Conservation (phyloP, 179 eudicot species). For the Monotropa hypopitys region DNA sequence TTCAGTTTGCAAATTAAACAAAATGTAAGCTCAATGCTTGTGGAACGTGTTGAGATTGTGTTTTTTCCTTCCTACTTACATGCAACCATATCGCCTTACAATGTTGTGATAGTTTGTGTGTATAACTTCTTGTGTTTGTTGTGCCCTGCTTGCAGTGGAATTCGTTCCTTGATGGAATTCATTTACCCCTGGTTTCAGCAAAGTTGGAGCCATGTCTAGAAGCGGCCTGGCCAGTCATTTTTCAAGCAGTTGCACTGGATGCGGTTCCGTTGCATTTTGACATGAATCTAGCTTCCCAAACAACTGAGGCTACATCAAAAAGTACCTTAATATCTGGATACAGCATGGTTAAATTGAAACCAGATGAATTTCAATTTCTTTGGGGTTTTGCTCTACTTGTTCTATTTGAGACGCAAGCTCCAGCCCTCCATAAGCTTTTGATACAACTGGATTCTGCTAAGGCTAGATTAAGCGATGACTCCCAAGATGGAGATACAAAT, state of each 20-base stretch:
- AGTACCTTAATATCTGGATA: conserved; percentile 61
- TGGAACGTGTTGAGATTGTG: background rate
- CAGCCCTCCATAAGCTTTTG: conserved; percentile 31
- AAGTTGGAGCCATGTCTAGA: conserved; percentile 67
- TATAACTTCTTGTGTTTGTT: background rate
- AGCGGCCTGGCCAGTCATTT: conserved; percentile 88
- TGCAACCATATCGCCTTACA: background rate
- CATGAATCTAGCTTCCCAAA: conserved; percentile 24
- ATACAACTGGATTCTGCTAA: conserved; percentile 35
- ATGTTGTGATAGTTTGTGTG: background rate
- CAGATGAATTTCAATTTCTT: conserved; percentile 67
- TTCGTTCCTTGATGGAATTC: conserved; percentile 95
- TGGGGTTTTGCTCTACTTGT: conserved; percentile 78
- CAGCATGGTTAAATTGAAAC: conserved; percentile 69
- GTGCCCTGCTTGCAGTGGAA: conserved; percentile 52
- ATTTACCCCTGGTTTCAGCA: conserved; percentile 63
- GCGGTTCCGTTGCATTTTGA: conserved; percentile 53
- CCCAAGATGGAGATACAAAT: conserved; percentile 34
- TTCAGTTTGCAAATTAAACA: conserved; percentile 46
- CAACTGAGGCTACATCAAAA: conserved; percentile 20
- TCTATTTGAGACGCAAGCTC: conserved; percentile 70
- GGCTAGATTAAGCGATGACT: conserved; percentile 33
- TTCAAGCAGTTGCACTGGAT: conserved; percentile 91
- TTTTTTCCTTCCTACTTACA: conserved; percentile 1
- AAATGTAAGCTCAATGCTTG: conserved; percentile 42